phyloP scores from a whole-genome alignment of 2,329 filamentous ascomycete genomes.

The Alternaria panax region DNA sequence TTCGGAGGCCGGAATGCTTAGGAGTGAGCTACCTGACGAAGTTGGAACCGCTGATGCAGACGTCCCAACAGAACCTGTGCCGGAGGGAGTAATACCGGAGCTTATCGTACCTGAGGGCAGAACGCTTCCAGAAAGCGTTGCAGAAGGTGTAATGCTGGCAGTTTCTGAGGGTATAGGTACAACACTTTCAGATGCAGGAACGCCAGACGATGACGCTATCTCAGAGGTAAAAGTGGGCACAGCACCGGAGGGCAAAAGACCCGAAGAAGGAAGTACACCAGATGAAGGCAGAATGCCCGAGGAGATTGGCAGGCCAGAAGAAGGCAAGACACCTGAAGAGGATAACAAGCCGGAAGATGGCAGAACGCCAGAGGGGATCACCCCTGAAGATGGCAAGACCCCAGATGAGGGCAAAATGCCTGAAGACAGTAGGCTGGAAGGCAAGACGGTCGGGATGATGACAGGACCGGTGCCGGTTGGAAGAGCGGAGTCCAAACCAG shows the following conservation, averaged over 20 bases:
- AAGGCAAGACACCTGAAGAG: constrained; percentile 5
- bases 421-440: constrained; percentile 21
- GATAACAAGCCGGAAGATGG: constrained; percentile 9
- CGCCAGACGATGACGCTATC: constrained; percentile 17
- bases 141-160: constrained; percentile 13
- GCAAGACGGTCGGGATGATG: constrained; percentile 9
- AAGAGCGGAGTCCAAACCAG: constrained; percentile 21
- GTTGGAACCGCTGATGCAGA: constrained; percentile 14
- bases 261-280: constrained; percentile 15
- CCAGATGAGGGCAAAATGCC: constrained; percentile 10
- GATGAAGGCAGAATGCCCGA: constrained; percentile 13
- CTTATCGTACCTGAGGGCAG: not conserved
- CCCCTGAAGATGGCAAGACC: constrained; percentile 9
- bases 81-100: constrained; percentile 17
- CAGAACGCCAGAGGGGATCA: constrained; percentile 4
- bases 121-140: not conserved
- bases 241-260: constrained; percentile 9
- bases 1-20: constrained; percentile 31
- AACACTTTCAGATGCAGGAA: constrained; percentile 12
- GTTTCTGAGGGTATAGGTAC: constrained; percentile 18
- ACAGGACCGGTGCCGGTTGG: constrained; percentile 26
- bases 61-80: constrained; percentile 14
- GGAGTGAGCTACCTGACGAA: constrained; percentile 13
- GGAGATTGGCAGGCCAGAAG: constrained; percentile 4
- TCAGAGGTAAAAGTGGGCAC: constrained; percentile 13